Base-by-base conservation (phyloP, 768 basidiomycete species). In the Mycena haematopus region DNA sequence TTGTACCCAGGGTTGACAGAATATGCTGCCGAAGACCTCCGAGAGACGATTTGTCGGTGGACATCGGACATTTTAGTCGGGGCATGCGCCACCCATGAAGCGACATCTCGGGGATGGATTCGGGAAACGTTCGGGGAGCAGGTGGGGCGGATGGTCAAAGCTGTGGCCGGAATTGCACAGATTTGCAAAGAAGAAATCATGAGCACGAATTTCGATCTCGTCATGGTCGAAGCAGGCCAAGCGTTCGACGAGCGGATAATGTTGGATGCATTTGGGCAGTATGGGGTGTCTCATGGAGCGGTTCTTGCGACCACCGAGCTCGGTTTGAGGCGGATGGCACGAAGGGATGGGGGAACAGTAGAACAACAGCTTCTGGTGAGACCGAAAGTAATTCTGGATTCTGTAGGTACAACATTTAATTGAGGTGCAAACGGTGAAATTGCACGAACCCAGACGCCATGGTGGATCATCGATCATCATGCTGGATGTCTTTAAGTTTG, bases 311-410 rank as follows among this genome's bases (percentile, higher is more conserved):
- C 90, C 25, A 90, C 87, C 15, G 90, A 92, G 72, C 70, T 93
- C 36, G 91, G 91, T 2, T 71, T 93, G 63, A 78, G 83, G 52
- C 91, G 91, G 62, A 82, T 83, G 45, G 89, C 86, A 44, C 78
- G 81, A 55, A 82, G 79, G 73, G 80, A 74, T 8, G 83, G 79
- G 31, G 82, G 79, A 35, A 72, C 68, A 25, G 72, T 86, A 45
- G 90, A 91, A 54, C 80, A 82, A 63, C 82, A 86, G 68, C 73
- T 87, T 56, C 74, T 92, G 52, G 76, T 92, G 60, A 80, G 80
- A 70, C 90, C 91, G n/a, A 92, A 90, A 72, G 89, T 92, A 3
- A 85, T 92, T 42, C 74, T 92, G 58, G 90, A 92, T 70, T 86
- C 86, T n/a, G 88, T 90, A 45, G 55, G 14, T 27, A 60, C 54